These are phyloP conservation scores for Pisolithus tinctorius DNA, from an alignment of 768 basidiomycete species.

Conservation along the genomic window DNA sequence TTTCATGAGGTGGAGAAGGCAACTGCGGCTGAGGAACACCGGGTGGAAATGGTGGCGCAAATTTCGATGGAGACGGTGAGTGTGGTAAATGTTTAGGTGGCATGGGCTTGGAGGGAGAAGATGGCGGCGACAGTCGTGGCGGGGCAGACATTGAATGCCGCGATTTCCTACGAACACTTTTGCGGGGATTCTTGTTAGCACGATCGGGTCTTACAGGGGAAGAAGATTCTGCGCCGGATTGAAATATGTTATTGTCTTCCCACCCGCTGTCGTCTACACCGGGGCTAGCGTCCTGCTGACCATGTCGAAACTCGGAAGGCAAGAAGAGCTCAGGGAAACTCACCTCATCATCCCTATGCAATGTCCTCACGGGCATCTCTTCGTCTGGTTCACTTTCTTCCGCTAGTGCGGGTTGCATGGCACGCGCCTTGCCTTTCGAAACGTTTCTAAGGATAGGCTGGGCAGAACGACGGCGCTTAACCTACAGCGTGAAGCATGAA, in stretches of 20 bases:
- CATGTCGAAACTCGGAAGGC: too few relatives aligned
- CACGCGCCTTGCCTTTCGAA: constrained; percentile 30
- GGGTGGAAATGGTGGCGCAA: constrained; percentile 46
- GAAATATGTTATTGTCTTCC: constrained; percentile 89
- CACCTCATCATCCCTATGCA: constrained; percentile 57
- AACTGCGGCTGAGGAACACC: constrained; percentile 27
- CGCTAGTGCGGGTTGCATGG: constrained; percentile 38
- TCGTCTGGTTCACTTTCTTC: constrained; percentile 74
- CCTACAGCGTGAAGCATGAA: constrained; percentile 33
- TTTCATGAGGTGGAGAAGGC: constrained; percentile 10
- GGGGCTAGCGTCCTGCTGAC: too few relatives aligned
- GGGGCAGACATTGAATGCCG: constrained; percentile 72
- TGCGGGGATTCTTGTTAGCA: constrained; percentile 37
- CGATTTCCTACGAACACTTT: constrained; percentile 38
- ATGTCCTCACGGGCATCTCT: constrained; percentile 52
- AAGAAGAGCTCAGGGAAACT: constrained; percentile 5
- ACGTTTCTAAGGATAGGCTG: constrained; percentile 59
- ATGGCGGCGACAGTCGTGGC: constrained; percentile 43
- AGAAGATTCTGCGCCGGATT: constrained; percentile 85
- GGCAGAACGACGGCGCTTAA: constrained; percentile 75
- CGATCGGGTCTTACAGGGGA: constrained; percentile 67
- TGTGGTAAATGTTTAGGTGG: constrained; percentile 18
- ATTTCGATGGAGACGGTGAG: constrained; percentile 50
- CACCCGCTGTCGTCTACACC: constrained; percentile 69
- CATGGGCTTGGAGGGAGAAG: constrained; percentile 31